Percentiles rank a stretch among this genome's conserved stretches.
Conservation (phyloP, 495 filamentous ascomycete genomes). For the Neurospora intermedia region DNA sequence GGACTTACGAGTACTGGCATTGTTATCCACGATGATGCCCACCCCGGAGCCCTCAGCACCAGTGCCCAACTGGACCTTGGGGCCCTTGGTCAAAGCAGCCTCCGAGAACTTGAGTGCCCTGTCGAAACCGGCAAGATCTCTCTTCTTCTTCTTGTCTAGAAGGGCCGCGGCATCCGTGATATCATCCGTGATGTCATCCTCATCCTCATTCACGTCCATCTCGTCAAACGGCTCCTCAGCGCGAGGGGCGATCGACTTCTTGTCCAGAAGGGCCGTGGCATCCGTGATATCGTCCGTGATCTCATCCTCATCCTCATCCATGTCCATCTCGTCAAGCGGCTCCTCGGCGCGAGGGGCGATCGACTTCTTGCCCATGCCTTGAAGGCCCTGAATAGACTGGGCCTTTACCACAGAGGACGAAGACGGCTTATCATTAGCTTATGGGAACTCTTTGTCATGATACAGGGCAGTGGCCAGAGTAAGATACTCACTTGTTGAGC, state of each 20-base stretch:
- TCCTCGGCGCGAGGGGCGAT: slow-evolving; percentile 29
- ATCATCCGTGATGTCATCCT: too few species aligned
- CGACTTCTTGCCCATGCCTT: slow-evolving; percentile 38
- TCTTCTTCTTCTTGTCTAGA: slow-evolving; percentile 17
- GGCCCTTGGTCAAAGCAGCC: slow-evolving; percentile 35
- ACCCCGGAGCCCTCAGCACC: slow-evolving; percentile 37
- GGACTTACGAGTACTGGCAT: slow-evolving; percentile 16
- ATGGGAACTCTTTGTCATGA: not conserved
- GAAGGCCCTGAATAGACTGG: slow-evolving; percentile 30
- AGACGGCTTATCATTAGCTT: slow-evolving; percentile 3
- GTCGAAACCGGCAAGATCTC: slow-evolving; percentile 38
- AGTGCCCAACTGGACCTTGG: slow-evolving; percentile 36
- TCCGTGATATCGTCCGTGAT: not conserved
- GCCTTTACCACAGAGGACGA: slow-evolving; percentile 9
- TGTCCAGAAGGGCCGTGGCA: slow-evolving; percentile 1
- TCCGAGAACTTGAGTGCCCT: slow-evolving; percentile 37
- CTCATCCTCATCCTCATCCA: not conserved
- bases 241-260: too few species aligned
- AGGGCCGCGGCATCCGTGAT: slow-evolving; percentile 1
- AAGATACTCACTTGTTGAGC: slow-evolving; percentile 22
- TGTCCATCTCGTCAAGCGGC: not conserved
- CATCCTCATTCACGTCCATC: too few species aligned
- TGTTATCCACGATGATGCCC: slow-evolving; percentile 38
- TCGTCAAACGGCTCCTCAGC: too few species aligned
- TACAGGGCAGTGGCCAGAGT: not conserved